Base-by-base conservation (phyloP, 495 filamentous ascomycete genomes). In the Bacidia rubella region DNA sequence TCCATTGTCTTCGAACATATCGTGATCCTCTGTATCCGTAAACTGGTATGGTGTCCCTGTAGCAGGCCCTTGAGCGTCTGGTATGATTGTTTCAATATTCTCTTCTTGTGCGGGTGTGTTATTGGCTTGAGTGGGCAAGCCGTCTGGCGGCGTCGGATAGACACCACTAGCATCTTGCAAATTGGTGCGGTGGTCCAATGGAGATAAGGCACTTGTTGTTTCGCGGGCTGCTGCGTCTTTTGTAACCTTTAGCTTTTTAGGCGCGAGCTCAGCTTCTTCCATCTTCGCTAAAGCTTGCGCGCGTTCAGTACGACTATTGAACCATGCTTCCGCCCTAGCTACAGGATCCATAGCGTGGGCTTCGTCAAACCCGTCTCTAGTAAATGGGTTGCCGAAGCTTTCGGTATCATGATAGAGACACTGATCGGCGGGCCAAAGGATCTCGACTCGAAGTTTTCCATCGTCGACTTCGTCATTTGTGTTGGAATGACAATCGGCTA, bases 101-200 rank as follows among this genome's bases (percentile, higher is more conserved):
- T 54, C 50, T 23, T 29, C 26, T 22, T 50, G 47, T 3, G 4
- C 26, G 9, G 47, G 47, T 15, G 62, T 52, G 38, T 63, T 59
- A 66, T 12, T 65, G 62, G 49, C 70, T 71, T 4, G 55, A 25
- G 71, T 64, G 26, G 76, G 72, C 42, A 83, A 66, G 10, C 77
- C 85, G 63, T 93, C 88, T 41, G 88, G 88, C 23, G 89, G 89
- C 3, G 89, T 95, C 7, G 85, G 89, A 64, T 95, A 95, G 47
- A 95, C 80, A 11, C 83, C 74, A 49, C 77, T 81, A 22, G 75
- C 70, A 46, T 69, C 66, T 42, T 75, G 70, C 4, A 76, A 59
- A 29, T 75, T 62, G 61, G 71, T 65, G 66, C 79, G 66, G 57
- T 78, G 54, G 66, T 69, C 57, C 68, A 75, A 53, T 63, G 77